Evolutionary conservation across 495 filamentous ascomycete species (phyloP).

Genomic region (Xylaria castorea): DNA sequence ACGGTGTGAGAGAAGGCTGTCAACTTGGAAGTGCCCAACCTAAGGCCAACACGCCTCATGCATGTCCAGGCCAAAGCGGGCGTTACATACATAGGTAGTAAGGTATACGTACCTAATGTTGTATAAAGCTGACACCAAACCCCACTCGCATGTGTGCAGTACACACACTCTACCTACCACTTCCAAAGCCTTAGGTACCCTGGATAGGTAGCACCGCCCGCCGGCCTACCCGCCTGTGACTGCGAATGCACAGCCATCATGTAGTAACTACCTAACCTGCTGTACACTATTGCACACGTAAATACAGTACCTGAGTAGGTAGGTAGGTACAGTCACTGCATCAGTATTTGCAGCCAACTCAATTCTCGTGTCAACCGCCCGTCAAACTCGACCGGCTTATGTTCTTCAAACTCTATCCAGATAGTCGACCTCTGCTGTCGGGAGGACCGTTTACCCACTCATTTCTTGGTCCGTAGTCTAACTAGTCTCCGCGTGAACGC

Average conservation of each 20-base stretch:
- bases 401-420: not conserved
- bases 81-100: too few relatives aligned
- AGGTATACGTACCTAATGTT: too few relatives aligned
- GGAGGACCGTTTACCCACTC: constrained; percentile 9
- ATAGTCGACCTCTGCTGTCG: not conserved
- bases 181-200: not conserved
- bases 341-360: not conserved
- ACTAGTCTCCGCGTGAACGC: not conserved
- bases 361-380: constrained; percentile 5
- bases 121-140: too few relatives aligned
- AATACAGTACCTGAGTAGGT: not conserved
- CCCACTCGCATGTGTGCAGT: too few relatives aligned
- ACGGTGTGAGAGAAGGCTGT: constrained; percentile 1
- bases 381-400: not conserved
- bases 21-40: not conserved
- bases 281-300: not conserved
- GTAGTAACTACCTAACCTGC: constrained; percentile 1
- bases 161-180: too few relatives aligned
- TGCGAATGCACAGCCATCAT: not conserved
- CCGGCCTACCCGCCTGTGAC: not conserved
- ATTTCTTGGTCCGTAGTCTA: constrained; percentile 10
- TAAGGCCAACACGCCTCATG: too few relatives aligned
- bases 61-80: too few relatives aligned
- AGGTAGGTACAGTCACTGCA: not conserved
- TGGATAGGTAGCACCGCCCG: not conserved